Evolutionary conservation across 768 basidiomycete species (phyloP).

Genomic region (Panellus pusillus): DNA sequence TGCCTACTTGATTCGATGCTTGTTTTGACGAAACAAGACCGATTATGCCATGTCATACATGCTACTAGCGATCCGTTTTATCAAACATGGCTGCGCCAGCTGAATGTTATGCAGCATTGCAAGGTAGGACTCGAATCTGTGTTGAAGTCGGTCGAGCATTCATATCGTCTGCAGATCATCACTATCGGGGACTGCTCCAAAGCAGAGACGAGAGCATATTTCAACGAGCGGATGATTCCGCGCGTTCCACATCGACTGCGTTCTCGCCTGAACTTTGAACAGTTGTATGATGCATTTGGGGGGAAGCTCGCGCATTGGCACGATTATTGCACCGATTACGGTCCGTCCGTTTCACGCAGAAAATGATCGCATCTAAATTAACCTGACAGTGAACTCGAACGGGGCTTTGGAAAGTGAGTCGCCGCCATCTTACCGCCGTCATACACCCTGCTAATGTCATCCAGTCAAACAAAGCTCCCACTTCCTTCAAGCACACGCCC

Average conservation of each 20-base stretch:
- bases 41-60: constrained; percentile 81
- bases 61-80: constrained; percentile 85
- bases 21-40: constrained; percentile 84
- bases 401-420: constrained; percentile 70
- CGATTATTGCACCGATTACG: constrained; percentile 75
- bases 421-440: neutral
- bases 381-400: constrained; percentile 61
- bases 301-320: constrained; percentile 84
- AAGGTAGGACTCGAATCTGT: constrained; percentile 44
- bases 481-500: constrained; percentile 81
- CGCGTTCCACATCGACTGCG: constrained; percentile 65
- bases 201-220: constrained; percentile 66
- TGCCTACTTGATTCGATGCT: constrained; percentile 83
- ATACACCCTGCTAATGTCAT: constrained; percentile 5
- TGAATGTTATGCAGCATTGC: constrained; percentile 82
- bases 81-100: constrained; percentile 77
- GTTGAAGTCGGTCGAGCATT: neutral
- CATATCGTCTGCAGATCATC: constrained; percentile 48
- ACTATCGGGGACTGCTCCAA: constrained; percentile 81
- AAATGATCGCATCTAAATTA: neutral
- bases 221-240: constrained; percentile 62
- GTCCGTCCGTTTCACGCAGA: constrained; percentile 36
- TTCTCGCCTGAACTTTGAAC: constrained; percentile 62
- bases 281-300: constrained; percentile 76
- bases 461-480: constrained; percentile 78